Percentiles rank a stretch among this genome's conserved stretches.
phyloP scores from a whole-genome alignment of 2,329 filamentous ascomycete genomes.

The Nemania abortiva region DNA sequence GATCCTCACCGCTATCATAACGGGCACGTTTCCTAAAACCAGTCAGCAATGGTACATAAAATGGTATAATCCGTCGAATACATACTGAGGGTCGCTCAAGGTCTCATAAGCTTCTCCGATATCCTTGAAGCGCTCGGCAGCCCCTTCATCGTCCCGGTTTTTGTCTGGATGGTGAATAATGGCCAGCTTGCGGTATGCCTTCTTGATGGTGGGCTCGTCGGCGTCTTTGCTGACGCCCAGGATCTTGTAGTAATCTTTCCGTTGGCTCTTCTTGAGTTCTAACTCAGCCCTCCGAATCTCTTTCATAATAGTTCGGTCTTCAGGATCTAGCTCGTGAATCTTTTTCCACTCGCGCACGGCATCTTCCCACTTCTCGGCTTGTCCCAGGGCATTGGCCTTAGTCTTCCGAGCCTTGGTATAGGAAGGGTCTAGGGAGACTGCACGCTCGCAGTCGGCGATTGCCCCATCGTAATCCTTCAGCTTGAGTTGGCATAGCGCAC shows the following conservation, averaged over 20 bases:
- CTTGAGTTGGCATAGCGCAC: constrained; percentile 85
- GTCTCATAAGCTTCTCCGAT: constrained; percentile 97
- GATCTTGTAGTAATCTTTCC: constrained; percentile 99
- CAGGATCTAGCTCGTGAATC: constrained; percentile 83
- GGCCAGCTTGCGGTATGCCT: constrained; percentile 94
- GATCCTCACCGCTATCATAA: constrained; percentile 93
- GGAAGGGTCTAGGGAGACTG: constrained; percentile 82
- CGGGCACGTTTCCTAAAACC: constrained; percentile 79
- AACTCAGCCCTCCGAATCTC: constrained; percentile 92
- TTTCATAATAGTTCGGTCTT: constrained; percentile 82
- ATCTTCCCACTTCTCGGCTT: constrained; percentile 91
- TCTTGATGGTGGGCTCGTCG: constrained; percentile 88
- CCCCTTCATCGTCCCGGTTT: constrained; percentile 86
- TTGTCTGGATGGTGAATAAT: constrained; percentile 97
- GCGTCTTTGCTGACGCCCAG: constrained; percentile 89
- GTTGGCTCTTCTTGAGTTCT: constrained; percentile 95
- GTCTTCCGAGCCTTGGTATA: constrained; percentile 95
- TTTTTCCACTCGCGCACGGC: constrained; percentile 90
- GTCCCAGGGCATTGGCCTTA: constrained; percentile 88
- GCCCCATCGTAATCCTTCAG: constrained; percentile 87
- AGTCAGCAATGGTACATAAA: constrained; percentile 53
- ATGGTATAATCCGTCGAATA: constrained; percentile 45
- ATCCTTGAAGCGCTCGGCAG: constrained; percentile 96
- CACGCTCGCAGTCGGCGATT: constrained; percentile 86
- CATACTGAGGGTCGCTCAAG: constrained; percentile 91